A percentile compares a stretch with the other conserved stretches of the same genome.
Evolutionary conservation across 495 filamentous ascomycete genomes (phyloP).

Genomic region (Trichoderma gamsii): DNA sequence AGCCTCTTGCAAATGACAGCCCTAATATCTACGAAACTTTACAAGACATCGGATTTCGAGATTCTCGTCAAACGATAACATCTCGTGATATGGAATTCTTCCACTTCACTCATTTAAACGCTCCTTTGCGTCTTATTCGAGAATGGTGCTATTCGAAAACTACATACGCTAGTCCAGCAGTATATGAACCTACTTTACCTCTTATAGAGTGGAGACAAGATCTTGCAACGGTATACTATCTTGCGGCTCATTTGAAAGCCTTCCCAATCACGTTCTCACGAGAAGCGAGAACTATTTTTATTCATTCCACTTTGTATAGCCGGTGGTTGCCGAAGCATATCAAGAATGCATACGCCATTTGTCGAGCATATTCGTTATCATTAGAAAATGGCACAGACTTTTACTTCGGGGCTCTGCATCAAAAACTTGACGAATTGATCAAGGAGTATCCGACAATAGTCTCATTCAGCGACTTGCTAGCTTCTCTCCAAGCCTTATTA

Average conservation of each 20-base stretch:
- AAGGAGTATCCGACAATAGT: not conserved
- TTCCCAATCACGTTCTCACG: not conserved
- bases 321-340: conserved; percentile 3
- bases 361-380: not conserved
- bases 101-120: not conserved
- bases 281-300: not conserved
- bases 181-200: not conserved
- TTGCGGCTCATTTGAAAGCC: not conserved
- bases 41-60: too few relatives aligned
- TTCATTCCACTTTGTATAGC: not conserved
- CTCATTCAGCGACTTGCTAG: not conserved
- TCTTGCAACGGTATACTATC: not conserved
- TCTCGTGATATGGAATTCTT: not conserved
- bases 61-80: not conserved
- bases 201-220: not conserved
- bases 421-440: not conserved
- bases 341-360: not conserved
- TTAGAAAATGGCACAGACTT: not conserved
- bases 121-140: not conserved
- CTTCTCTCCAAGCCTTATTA: not conserved
- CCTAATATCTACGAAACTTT: not conserved
- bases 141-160: not conserved
- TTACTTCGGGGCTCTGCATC: not conserved
- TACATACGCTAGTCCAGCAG: not conserved
- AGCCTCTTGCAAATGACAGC: not conserved